Evolutionary conservation across 2,329 filamentous ascomycete species (phyloP), one percentile per base, ranked within the genome.

Genomic region (Karstenula rhodostoma): DNA sequence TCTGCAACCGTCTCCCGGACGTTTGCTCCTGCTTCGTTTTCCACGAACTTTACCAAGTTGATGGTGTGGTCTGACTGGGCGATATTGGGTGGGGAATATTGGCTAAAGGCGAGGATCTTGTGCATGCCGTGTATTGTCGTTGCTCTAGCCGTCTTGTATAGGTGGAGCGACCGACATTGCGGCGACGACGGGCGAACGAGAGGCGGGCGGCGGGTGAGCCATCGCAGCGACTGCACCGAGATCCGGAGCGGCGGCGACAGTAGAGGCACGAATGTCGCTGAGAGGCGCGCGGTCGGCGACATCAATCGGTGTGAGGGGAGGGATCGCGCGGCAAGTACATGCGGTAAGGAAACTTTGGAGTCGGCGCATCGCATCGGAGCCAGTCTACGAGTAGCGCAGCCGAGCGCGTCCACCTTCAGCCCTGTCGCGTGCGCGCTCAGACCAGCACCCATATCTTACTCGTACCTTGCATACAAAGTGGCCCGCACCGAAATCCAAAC

Each of bases 71-170:
- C 8, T 4, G 67, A 67, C 12, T 29, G 25, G 12, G 46, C 52
- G 2, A 58, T 66, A 0, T 50, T 46, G n/a, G 62, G 57, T 19
- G 61, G 2, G 0, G 61, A 7, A 49, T 71, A 74, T 3, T 17
- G 29, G 0, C 52, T 22, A 13, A 73, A 74, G 8, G 42, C 52
- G 4, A 74, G 33, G 4, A 73, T 23, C 44, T 73, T 73, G 63
- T 75, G 71, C 63, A 64, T 64, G 8, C 72, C 72, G 10, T 72
- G 56, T 9, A 62, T 56, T 10, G 68, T 71, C 54, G 61, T 67
- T 19, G 70, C 58, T 51, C 37, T 62, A 33, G 73, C 71, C 19
- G 68, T 70, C 57, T 70, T 71, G 68, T 73, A 74, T 25, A 75
- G 67, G 46, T 70, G 62, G 19, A 76, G 58, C 19, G 62, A 56